Conservation (phyloP, 495 filamentous ascomycete species). For the Echria macrotheca region DNA sequence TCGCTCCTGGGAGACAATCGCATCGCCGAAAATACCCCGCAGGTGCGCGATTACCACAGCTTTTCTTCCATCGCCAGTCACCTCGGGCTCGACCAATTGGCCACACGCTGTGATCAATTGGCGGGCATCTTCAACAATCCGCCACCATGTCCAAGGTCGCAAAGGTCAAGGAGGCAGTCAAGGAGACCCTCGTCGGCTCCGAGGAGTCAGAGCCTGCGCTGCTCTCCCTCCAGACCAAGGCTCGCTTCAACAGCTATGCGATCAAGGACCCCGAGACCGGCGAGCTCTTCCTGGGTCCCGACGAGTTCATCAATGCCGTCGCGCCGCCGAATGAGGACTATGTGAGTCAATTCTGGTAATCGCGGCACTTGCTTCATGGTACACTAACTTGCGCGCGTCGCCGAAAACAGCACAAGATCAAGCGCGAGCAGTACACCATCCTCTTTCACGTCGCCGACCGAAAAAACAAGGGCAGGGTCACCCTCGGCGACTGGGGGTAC, state of each 20-base stretch:
- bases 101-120: background rate
- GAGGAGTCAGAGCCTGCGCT: conserved; percentile 42
- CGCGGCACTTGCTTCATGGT: background rate
- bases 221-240: conserved; percentile 63
- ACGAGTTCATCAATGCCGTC: conserved; percentile 85
- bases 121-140: background rate
- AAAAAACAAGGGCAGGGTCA: conserved; percentile 62
- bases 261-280: conserved; percentile 67
- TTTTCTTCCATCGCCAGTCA: background rate
- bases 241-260: conserved; percentile 72
- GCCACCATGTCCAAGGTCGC: conserved; percentile 34
- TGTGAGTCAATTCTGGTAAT: conserved; percentile 49
- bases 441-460: conserved; percentile 88
- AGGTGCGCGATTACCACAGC: background rate
- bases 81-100: background rate
- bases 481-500: conserved; percentile 76
- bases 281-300: conserved; percentile 71
- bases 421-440: conserved; percentile 87
- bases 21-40: background rate
- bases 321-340: conserved; percentile 86
- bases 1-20: too few species aligned
- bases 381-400: conserved; percentile 4
- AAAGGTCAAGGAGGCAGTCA: conserved; percentile 63
- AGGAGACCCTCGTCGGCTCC: conserved; percentile 69
- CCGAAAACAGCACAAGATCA: conserved; percentile 89